phyloP scores from a whole-genome alignment of 805 yeast species.

The Candida qinlingensis region DNA sequence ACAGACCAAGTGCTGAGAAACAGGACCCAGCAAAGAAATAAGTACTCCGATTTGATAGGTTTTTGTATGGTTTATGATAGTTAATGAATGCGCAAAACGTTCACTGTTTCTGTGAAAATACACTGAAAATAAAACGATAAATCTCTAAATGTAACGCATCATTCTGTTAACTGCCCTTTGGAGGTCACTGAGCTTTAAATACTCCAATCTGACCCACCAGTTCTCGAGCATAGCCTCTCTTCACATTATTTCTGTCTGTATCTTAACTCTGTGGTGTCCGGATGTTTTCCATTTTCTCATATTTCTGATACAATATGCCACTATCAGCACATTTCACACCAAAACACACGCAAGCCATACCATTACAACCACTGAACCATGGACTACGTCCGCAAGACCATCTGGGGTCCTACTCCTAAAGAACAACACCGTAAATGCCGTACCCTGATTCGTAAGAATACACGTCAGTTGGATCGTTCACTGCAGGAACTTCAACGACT shows the following conservation, averaged over 20 bases:
- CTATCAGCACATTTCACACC: too few relatives aligned
- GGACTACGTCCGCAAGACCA: constrained; percentile 81
- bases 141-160: neutral
- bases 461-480: constrained; percentile 71
- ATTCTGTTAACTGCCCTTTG: neutral
- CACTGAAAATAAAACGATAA: neutral
- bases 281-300: too few relatives aligned
- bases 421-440: constrained; percentile 80
- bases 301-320: too few relatives aligned
- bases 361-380: constrained; percentile 30
- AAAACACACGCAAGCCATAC: too few relatives aligned
- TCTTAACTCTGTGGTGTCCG: too few relatives aligned
- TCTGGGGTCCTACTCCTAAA: constrained; percentile 96
- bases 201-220: neutral
- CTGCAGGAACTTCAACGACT: constrained; percentile 54
- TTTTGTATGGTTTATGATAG: neutral
- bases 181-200: neutral
- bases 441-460: constrained; percentile 73
- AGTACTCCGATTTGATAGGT: neutral
- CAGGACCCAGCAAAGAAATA: neutral
- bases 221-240: neutral
- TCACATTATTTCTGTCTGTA: too few relatives aligned
- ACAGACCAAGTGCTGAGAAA: constrained; percentile 2
- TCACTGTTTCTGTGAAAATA: neutral
- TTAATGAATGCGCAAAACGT: neutral